Conservation (phyloP, 495 filamentous ascomycete species). For the Xylaria intraflava region DNA sequence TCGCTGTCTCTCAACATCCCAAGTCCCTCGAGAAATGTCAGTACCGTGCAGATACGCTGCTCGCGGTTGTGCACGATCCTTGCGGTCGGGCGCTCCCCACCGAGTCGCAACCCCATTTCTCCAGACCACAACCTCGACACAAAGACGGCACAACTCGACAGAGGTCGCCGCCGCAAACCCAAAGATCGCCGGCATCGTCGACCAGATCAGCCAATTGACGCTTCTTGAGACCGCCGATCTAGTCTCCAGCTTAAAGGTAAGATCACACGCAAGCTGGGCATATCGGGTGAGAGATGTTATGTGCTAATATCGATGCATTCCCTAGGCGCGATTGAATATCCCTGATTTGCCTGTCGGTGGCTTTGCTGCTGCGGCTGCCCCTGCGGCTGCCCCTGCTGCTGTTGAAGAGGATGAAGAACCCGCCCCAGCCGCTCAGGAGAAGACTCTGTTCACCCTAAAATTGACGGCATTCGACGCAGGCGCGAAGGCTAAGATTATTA, state of each 20-base stretch:
- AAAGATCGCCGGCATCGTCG: slow-evolving; percentile 88
- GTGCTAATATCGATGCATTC: slow-evolving; percentile 16
- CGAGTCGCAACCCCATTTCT: slow-evolving; percentile 36
- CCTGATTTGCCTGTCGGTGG: slow-evolving; percentile 93
- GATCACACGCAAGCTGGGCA: slow-evolving; percentile 14
- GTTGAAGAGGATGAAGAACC: slow-evolving; percentile 71
- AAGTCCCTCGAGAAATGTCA: slow-evolving; percentile 44
- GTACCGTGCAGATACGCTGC: slow-evolving; percentile 51
- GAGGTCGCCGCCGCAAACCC: slow-evolving; percentile 62
- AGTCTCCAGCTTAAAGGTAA: slow-evolving; percentile 79
- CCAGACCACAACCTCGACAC: slow-evolving; percentile 29
- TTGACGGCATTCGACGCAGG: slow-evolving; percentile 78
- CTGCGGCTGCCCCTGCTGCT: slow-evolving; percentile 55
- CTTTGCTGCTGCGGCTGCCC: slow-evolving; percentile 50
- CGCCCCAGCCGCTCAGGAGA: slow-evolving; percentile 79
- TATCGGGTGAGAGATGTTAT: background rate
- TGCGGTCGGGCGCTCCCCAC: slow-evolving; percentile 34
- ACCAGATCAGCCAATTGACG: slow-evolving; percentile 97
- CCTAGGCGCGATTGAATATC: slow-evolving; percentile 88
- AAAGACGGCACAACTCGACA: slow-evolving; percentile 66
- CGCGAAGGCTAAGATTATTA: slow-evolving; percentile 97
- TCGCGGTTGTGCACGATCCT: slow-evolving; percentile 52
- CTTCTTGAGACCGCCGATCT: slow-evolving; percentile 94
- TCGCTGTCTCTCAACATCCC: background rate
- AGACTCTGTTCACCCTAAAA: slow-evolving; percentile 95